phyloP scores from a whole-genome alignment of 352 stramenopile genomes.

The Pythium monospermum region DNA sequence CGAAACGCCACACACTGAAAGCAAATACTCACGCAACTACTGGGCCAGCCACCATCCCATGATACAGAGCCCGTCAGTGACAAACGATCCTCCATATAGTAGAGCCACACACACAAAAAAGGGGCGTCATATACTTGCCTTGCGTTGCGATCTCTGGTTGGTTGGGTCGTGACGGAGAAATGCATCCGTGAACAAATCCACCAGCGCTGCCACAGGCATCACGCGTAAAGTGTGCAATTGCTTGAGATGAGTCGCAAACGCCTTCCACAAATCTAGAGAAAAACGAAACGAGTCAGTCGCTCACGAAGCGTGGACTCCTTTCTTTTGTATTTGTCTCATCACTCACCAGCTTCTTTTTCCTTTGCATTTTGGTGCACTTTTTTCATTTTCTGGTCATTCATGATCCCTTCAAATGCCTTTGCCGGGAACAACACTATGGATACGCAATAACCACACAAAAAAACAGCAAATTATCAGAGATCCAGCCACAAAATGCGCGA shows the following conservation, averaged over 20 bases:
- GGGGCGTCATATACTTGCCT: too few species aligned
- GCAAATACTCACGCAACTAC: constrained; percentile 64
- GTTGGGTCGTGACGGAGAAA: constrained; percentile 51
- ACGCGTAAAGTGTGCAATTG: constrained; percentile 42
- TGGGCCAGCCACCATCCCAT: not conserved
- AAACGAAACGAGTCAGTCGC: not conserved
- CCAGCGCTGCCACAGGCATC: constrained; percentile 29
- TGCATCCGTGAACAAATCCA: constrained; percentile 42
- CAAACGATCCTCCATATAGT: too few species aligned
- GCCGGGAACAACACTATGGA: constrained; percentile 52
- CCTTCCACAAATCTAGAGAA: constrained; percentile 62
- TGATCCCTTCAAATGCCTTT: constrained; percentile 76
- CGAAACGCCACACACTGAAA: constrained; percentile 33
- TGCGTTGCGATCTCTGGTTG: constrained; percentile 62
- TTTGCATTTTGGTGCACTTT: constrained; percentile 72
- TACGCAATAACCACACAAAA: not conserved
- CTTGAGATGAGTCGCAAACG: constrained; percentile 50
- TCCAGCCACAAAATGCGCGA: too few species aligned
- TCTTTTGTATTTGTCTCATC: not conserved
- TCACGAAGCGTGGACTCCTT: not conserved
- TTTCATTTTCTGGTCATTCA: constrained; percentile 73
- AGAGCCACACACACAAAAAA: too few species aligned
- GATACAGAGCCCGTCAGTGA: too few species aligned
- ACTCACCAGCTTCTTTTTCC: constrained; percentile 56
- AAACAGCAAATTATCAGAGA: too few species aligned